A percentile compares a stretch with the other conserved stretches of the same genome.
These are phyloP conservation scores for Forsythia suspensa DNA, from an alignment of 257 asterid species.

Conservation along the genomic window DNA sequence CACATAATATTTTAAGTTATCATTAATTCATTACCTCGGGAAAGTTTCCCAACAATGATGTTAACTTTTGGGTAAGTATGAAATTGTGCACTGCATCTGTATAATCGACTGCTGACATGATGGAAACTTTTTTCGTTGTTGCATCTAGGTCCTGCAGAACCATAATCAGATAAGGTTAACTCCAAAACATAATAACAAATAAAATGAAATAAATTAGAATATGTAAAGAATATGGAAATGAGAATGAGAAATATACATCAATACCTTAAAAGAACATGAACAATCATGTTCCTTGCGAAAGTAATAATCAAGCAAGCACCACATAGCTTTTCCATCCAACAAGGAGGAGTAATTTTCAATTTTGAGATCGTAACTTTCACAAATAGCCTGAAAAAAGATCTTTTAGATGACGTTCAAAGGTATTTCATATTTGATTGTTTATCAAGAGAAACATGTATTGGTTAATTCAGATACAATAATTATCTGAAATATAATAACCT, in stretches of 20 bases:
- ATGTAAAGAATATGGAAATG: not conserved
- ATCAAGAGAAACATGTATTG: not conserved
- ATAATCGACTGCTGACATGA: constrained; percentile 84
- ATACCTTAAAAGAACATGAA: constrained; percentile 66
- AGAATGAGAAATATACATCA: constrained; percentile 15
- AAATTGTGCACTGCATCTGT: constrained; percentile 98
- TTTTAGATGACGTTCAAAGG: not conserved
- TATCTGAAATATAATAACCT: not conserved
- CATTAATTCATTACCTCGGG: constrained; percentile 96
- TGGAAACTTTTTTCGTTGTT: constrained; percentile 59
- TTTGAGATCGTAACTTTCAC: constrained; percentile 70
- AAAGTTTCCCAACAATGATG: constrained; percentile 83
- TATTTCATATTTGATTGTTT: not conserved
- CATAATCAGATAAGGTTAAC: constrained; percentile 19
- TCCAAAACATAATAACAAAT: not conserved
- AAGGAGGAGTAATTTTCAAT: constrained; percentile 70
- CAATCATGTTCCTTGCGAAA: constrained; percentile 76
- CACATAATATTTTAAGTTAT: constrained; percentile 4
- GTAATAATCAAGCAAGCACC: constrained; percentile 98
- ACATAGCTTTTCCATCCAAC: constrained; percentile 96
- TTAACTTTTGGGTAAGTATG: constrained; percentile 85
- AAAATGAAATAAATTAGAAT: not conserved
- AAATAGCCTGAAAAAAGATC: constrained; percentile 63
- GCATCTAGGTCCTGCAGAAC: constrained; percentile 52
- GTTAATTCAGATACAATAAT: not conserved